Conservation (phyloP, 345 rosid species). For the Carallia pectinifolia region DNA sequence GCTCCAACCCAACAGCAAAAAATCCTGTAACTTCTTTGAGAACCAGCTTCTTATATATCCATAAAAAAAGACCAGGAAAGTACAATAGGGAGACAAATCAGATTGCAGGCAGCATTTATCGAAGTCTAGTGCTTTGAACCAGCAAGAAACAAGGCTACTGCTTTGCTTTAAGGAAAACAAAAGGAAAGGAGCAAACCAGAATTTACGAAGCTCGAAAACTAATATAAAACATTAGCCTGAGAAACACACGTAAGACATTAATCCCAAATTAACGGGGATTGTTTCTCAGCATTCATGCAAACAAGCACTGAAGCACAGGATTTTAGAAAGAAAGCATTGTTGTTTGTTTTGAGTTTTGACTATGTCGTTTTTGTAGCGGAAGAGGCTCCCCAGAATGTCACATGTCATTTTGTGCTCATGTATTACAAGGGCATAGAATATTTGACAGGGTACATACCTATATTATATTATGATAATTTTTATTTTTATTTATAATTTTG, state of each 20-base stretch:
- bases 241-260: conserved; percentile 23
- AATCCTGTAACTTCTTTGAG: conserved; percentile 6
- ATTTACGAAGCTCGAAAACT: conserved; percentile 33
- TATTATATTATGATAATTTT: too few species aligned
- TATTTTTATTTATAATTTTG: too few species aligned
- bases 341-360: not conserved
- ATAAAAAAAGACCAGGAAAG: conserved; percentile 6
- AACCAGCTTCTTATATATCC: conserved; percentile 20
- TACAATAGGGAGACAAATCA: conserved; percentile 21
- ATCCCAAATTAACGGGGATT: conserved; percentile 32
- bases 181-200: conserved; percentile 23
- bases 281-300: conserved; percentile 39
- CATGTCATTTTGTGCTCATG: not conserved
- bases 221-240: conserved; percentile 7
- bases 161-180: not conserved
- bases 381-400: not conserved
- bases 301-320: conserved; percentile 30
- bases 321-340: conserved; percentile 14
- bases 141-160: conserved; percentile 24
- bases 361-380: not conserved
- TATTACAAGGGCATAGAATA: too few species aligned
- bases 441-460: too few species aligned
- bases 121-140: conserved; percentile 47
- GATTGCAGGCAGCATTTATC: conserved; percentile 25
- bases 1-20: conserved; percentile 1